Evolutionary conservation across 2,329 filamentous ascomycete species (phyloP).

Genomic region (Aspergillus fructus): DNA sequence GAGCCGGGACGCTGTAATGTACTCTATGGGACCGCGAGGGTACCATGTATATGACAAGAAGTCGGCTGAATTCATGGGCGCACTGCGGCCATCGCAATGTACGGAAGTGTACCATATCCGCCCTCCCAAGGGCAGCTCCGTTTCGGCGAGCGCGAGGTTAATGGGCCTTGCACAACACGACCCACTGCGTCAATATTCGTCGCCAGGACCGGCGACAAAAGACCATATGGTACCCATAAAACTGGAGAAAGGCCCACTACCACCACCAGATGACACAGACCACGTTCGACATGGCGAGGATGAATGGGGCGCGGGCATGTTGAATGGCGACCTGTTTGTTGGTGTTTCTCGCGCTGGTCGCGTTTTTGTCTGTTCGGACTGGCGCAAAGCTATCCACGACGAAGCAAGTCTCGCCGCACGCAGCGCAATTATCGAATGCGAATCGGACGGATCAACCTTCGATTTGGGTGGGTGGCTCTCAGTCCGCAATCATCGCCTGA

Average conservation of each 20-base stretch:
- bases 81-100: slow-evolving; percentile 36
- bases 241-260: slow-evolving; percentile 27
- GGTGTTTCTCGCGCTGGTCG: slow-evolving; percentile 46
- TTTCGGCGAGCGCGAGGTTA: slow-evolving; percentile 18
- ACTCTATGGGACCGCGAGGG: slow-evolving; percentile 44
- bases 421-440: slow-evolving; percentile 42
- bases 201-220: slow-evolving; percentile 21
- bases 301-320: slow-evolving; percentile 50
- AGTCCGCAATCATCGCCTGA: slow-evolving; percentile 41
- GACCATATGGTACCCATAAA: slow-evolving; percentile 30
- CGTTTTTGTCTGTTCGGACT: slow-evolving; percentile 46
- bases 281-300: slow-evolving; percentile 37
- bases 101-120: slow-evolving; percentile 36
- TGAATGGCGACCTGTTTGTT: slow-evolving; percentile 43
- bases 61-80: slow-evolving; percentile 39
- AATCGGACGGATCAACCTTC: slow-evolving; percentile 41
- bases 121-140: slow-evolving; percentile 22
- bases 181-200: slow-evolving; percentile 19
- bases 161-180: slow-evolving; percentile 23
- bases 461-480: slow-evolving; percentile 50
- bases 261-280: slow-evolving; percentile 20
- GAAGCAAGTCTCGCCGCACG: slow-evolving; percentile 24
- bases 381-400: slow-evolving; percentile 38
- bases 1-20: slow-evolving; percentile 41
- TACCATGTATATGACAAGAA: slow-evolving; percentile 46